These are phyloP conservation scores for Cucurbita argyrosperma DNA, from an alignment of 306 rosid genomes.

Conservation along the genomic window DNA sequence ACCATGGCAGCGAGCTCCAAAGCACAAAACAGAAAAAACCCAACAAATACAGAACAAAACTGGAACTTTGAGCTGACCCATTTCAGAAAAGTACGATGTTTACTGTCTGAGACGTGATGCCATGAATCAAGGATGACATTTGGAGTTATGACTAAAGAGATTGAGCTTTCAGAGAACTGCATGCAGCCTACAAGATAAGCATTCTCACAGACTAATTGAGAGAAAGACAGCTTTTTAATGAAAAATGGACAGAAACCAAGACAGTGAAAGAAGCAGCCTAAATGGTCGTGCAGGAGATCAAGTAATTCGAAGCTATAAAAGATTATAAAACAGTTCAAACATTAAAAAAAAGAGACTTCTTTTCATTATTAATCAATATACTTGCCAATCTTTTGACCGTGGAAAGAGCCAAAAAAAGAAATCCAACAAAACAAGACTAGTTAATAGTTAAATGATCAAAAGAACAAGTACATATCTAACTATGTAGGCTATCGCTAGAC, in stretches of 20 bases:
- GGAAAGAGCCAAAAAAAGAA: not conserved
- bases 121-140: conserved; percentile 16
- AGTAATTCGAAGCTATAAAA: not conserved
- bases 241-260: not conserved
- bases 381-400: not conserved
- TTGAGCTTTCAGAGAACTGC: conserved; percentile 12
- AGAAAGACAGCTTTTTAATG: not conserved
- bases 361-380: not conserved
- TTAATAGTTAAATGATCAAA: not conserved
- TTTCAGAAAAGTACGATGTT: conserved; percentile 16
- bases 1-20: conserved; percentile 21
- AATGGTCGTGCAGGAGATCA: not conserved
- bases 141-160: conserved; percentile 7
- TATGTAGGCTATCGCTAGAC: too few species aligned
- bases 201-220: conserved; percentile 9
- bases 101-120: not conserved
- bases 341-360: not conserved
- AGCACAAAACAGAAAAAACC: conserved; percentile 24
- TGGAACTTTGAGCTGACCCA: conserved; percentile 32
- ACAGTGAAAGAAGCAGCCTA: not conserved
- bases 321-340: not conserved
- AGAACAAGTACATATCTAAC: not conserved
- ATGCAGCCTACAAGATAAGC: conserved; percentile 15
- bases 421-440: not conserved
- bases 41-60: conserved; percentile 20